These are phyloP conservation scores for Teratosphaeriaceae sp. DNA, from an alignment of 2,329 filamentous ascomycete species.

Conservation along the genomic window DNA sequence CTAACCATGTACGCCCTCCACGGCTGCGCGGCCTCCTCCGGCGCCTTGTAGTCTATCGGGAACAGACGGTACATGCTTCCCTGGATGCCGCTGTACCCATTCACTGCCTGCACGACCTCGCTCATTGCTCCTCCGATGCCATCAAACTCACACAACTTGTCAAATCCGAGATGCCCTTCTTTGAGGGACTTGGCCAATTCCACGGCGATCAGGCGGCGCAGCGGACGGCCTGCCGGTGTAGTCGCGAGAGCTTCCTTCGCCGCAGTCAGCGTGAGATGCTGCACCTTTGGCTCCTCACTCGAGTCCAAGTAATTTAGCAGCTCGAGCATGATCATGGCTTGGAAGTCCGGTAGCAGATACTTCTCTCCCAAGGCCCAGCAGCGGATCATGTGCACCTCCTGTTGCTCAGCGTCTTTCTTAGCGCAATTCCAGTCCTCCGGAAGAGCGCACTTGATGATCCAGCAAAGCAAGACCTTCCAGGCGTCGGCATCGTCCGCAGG, in stretches of 20 bases:
- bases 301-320: neutral
- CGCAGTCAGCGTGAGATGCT: neutral
- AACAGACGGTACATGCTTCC: no score
- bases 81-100: no score
- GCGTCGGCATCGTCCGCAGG: slow-evolving; percentile 4
- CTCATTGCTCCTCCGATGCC: no score
- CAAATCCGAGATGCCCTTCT: neutral
- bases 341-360: neutral
- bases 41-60: no score
- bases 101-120: no score
- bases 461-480: slow-evolving; percentile 9
- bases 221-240: neutral
- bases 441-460: slow-evolving; percentile 3
- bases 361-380: neutral
- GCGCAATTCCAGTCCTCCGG: neutral
- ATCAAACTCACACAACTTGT: neutral
- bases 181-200: neutral
- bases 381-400: neutral
- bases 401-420: neutral
- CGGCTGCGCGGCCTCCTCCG: no score
- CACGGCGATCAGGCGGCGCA: neutral
- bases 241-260: neutral
- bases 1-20: no score
- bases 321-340: neutral
- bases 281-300: no score